Evolutionary conservation across 176 grass and related monocot species (phyloP), one percentile per base, ranked within the genome.

Genomic region (Eleusine coracana): DNA sequence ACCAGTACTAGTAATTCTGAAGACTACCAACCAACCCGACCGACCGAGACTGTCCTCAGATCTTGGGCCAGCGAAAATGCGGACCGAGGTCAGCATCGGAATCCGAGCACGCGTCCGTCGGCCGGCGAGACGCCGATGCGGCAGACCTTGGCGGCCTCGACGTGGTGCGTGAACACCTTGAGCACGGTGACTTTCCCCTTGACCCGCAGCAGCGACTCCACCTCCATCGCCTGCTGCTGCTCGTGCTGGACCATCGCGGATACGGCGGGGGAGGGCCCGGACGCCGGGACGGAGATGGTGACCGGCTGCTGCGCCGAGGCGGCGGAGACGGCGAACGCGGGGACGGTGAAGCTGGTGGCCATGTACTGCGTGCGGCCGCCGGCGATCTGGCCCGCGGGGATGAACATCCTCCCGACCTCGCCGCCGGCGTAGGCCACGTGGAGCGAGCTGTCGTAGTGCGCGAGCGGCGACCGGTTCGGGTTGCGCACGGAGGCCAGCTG

Each of bases 391-490:
- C 92, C 92, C 0, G 95, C 90, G 1, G 95, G 94, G 75, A 97
- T 97, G 88, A 91, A 97, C 89, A 89, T 93, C 71, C 81, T 84
- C 42, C 89, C 89, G 76, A 92, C 91, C 82, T 89, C 90, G 37
- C 83, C 44, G 82, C 93, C 88, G 82, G 52, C 93, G 74, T 82
- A 97, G 77, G 76, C 91, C 52, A 97, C 86, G 74, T 61, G 91
- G 83, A 97, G 87, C 0, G 91, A 93, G 74, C 94, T 97, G 87
- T 93, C 89, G 72, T 91, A 97, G 87, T 97, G 89, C 34, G 94
- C 86, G 70, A 97, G 84, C 27, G 86, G 76, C 34, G 87, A 41
- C 77, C 89, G 84, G 82, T 88, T 88, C 37, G 86, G 80, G 79
- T 97, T 97, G 83, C 82, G 85, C 60, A 97, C 87, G 34, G 91